Evolutionary conservation across 2,329 filamentous ascomycete genomes (phyloP).

Genomic region (Elsinoe fawcettii): DNA sequence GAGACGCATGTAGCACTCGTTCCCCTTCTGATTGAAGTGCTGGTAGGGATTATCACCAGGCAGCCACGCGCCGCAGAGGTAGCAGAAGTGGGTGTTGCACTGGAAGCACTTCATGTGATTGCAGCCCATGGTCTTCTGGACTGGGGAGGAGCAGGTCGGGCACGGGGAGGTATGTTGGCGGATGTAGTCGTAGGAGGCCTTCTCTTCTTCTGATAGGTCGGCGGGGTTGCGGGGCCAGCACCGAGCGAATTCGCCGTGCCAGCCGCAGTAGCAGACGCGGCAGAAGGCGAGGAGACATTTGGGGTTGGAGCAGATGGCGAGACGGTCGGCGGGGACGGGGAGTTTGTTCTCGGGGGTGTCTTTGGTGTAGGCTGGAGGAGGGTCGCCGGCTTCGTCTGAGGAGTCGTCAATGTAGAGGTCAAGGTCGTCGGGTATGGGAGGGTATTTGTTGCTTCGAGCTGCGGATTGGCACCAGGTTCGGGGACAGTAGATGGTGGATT

Average conservation of each 20-base stretch:
- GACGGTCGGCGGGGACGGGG: slow-evolving; percentile 46
- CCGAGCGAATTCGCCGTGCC: slow-evolving; percentile 85
- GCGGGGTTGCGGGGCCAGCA: slow-evolving; percentile 56
- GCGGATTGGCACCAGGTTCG: slow-evolving; percentile 87
- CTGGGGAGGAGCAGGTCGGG: slow-evolving; percentile 75
- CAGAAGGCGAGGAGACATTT: slow-evolving; percentile 90
- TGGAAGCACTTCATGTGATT: slow-evolving; percentile 95
- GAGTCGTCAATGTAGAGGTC: slow-evolving; percentile 31
- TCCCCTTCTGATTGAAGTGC: slow-evolving; percentile 72
- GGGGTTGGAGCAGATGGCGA: slow-evolving; percentile 65
- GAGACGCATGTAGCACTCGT: slow-evolving; percentile 68
- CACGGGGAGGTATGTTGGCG: slow-evolving; percentile 75
- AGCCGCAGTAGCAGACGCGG: slow-evolving; percentile 63
- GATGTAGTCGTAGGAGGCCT: slow-evolving; percentile 79
- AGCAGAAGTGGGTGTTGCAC: slow-evolving; percentile 90
- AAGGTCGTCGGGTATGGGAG: slow-evolving; percentile 38
- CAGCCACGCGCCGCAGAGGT: slow-evolving; percentile 84
- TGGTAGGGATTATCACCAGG: slow-evolving; percentile 71
- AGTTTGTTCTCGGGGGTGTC: slow-evolving; percentile 16
- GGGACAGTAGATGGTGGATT: slow-evolving; percentile 86
- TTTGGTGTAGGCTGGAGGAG: slow-evolving; percentile 6
- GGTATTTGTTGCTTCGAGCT: slow-evolving; percentile 52
- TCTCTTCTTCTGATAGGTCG: slow-evolving; percentile 75
- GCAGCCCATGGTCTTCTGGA: slow-evolving; percentile 87
- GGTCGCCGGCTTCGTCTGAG: slow-evolving; percentile 22